These are phyloP conservation scores for Evernia prunastri DNA, from an alignment of 495 filamentous ascomycete genomes.

Conservation along the genomic window DNA sequence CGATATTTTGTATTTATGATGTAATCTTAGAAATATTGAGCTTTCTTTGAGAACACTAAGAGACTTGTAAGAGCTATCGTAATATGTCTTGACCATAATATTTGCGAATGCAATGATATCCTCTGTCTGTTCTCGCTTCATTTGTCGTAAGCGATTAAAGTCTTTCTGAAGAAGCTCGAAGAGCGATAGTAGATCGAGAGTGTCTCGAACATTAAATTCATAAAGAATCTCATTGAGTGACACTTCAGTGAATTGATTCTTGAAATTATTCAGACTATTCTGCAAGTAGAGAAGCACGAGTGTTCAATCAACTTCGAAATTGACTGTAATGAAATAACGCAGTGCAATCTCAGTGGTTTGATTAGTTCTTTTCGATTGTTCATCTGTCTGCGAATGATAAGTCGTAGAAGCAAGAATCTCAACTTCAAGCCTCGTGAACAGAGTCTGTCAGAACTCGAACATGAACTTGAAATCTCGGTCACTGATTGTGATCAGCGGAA, in stretches of 20 bases:
- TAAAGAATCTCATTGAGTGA: background rate
- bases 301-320: background rate
- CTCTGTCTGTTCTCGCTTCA: background rate
- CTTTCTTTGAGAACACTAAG: background rate
- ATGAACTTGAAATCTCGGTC: background rate
- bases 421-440: background rate
- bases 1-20: background rate
- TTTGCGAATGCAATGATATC: background rate
- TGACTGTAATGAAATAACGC: background rate
- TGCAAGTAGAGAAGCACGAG: background rate
- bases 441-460: background rate
- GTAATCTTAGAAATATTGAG: background rate
- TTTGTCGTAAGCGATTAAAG: background rate
- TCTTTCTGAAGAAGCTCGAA: background rate
- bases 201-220: background rate
- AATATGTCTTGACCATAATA: background rate
- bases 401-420: background rate
- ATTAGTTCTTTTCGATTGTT: constrained; percentile 18
- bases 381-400: constrained; percentile 17
- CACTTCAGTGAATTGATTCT: background rate
- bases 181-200: background rate
- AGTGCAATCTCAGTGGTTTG: constrained; percentile 12
- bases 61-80: background rate
- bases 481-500: background rate
- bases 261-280: background rate